phyloP scores from a whole-genome alignment of 306 rosid genomes.

The Medicago lupulina region DNA sequence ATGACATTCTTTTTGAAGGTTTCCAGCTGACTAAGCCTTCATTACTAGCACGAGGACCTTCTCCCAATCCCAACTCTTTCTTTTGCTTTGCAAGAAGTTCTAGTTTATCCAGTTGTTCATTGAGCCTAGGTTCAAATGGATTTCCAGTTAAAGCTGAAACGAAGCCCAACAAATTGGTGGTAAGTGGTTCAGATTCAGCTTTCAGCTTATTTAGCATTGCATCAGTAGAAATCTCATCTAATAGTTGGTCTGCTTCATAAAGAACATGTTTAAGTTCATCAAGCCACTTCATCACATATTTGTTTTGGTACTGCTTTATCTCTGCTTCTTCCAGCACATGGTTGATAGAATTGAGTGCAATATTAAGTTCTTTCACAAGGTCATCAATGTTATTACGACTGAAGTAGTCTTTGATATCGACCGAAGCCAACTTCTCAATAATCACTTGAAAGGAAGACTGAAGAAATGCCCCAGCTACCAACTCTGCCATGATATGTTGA shows the following conservation, averaged over 20 bases:
- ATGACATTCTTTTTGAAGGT: neutral
- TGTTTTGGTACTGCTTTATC: too few species aligned
- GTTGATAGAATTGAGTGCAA: neutral
- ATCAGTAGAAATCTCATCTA: neutral
- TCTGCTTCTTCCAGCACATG: constrained; percentile 44
- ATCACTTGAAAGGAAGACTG: neutral
- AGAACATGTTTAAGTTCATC: too few species aligned
- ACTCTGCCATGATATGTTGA: neutral
- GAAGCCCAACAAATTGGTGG: too few species aligned
- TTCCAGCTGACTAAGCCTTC: neutral
- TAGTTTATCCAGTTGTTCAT: neutral
- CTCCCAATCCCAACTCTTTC: neutral
- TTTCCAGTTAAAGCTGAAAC: neutral
- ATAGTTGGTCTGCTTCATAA: too few species aligned
- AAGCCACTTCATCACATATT: too few species aligned
- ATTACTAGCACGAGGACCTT: neutral
- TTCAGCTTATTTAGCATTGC: neutral
- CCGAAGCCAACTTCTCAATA: constrained; percentile 36
- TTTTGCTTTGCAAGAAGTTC: neutral
- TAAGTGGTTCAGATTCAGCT: neutral
- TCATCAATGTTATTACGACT: neutral
- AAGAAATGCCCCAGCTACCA: neutral
- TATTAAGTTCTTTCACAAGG: neutral
- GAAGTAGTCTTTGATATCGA: neutral
- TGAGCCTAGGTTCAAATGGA: neutral